Conservation (phyloP, 306 rosid species). For the Erythrophleum fordii region DNA sequence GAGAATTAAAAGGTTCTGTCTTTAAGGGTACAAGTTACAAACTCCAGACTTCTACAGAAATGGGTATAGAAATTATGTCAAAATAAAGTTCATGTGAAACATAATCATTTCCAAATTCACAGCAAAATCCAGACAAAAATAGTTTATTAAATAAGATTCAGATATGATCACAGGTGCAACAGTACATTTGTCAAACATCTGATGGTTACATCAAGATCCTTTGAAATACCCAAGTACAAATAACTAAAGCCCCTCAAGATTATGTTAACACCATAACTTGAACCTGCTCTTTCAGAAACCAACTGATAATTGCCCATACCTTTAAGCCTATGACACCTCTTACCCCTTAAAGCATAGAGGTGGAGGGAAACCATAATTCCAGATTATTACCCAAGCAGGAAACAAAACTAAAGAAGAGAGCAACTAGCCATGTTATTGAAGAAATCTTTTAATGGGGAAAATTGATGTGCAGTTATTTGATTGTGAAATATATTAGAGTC, state of each 20-base stretch:
- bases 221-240: background rate
- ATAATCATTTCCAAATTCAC: background rate
- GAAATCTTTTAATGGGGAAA: background rate
- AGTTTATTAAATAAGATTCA: background rate
- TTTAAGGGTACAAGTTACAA: slow-evolving; percentile 2
- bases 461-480: slow-evolving; percentile 21
- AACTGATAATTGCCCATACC: slow-evolving; percentile 12
- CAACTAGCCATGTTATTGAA: background rate
- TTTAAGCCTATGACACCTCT: slow-evolving; percentile 8
- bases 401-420: slow-evolving; percentile 21
- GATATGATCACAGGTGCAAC: background rate
- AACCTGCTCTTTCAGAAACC: slow-evolving; percentile 17
- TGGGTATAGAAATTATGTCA: background rate
- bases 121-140: background rate
- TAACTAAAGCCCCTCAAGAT: no score
- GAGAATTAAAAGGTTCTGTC: background rate
- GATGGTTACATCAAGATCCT: background rate
- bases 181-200: background rate
- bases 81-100: background rate
- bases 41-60: background rate
- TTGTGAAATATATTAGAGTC: slow-evolving; percentile 12
- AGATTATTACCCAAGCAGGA: background rate
- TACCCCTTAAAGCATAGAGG: slow-evolving; percentile 24
- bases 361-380: slow-evolving; percentile 16
- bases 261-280: no score